phyloP scores from a whole-genome alignment of 2,329 filamentous ascomycete species.

The Penicillium psychrosexuale region DNA sequence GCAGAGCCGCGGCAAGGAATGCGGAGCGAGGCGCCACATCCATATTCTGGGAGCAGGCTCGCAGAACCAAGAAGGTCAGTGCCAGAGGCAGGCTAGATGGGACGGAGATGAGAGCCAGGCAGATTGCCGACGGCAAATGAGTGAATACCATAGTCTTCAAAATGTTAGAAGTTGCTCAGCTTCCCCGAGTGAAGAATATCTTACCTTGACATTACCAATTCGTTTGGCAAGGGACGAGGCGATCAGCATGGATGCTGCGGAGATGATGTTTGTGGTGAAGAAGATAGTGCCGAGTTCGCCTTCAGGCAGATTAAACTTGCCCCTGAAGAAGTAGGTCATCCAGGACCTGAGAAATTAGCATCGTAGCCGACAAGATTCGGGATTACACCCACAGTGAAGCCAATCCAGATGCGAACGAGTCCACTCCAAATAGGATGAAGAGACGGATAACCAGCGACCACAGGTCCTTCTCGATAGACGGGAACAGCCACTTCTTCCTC shows the following conservation, averaged over 20 bases:
- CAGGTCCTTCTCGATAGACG: slow-evolving; percentile 54
- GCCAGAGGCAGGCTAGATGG: slow-evolving; percentile 54
- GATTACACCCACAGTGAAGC: slow-evolving; percentile 54
- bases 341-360: slow-evolving; percentile 36
- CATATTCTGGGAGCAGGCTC: slow-evolving; percentile 64
- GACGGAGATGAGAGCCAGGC: slow-evolving; percentile 61
- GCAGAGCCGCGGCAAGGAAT: slow-evolving; percentile 64
- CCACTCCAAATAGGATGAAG: slow-evolving; percentile 65
- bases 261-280: slow-evolving; percentile 47
- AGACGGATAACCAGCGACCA: slow-evolving; percentile 47
- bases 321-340: slow-evolving; percentile 57
- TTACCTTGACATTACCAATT: slow-evolving; percentile 51
- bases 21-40: slow-evolving; percentile 67
- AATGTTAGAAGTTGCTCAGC: slow-evolving; percentile 11
- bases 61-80: slow-evolving; percentile 59
- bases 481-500: slow-evolving; percentile 46
- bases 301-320: slow-evolving; percentile 54
- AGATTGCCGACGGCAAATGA: slow-evolving; percentile 66
- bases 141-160: slow-evolving; percentile 71
- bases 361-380: slow-evolving; percentile 29
- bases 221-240: slow-evolving; percentile 65
- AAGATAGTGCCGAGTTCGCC: slow-evolving; percentile 55
- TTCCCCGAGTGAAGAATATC: slow-evolving; percentile 11
- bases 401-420: slow-evolving; percentile 68
- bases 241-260: slow-evolving; percentile 45